Percentiles rank a stretch among this genome's conserved stretches.
Conservation (phyloP, 805 yeast genomes). For the Wickerhamiella qilinensis region DNA sequence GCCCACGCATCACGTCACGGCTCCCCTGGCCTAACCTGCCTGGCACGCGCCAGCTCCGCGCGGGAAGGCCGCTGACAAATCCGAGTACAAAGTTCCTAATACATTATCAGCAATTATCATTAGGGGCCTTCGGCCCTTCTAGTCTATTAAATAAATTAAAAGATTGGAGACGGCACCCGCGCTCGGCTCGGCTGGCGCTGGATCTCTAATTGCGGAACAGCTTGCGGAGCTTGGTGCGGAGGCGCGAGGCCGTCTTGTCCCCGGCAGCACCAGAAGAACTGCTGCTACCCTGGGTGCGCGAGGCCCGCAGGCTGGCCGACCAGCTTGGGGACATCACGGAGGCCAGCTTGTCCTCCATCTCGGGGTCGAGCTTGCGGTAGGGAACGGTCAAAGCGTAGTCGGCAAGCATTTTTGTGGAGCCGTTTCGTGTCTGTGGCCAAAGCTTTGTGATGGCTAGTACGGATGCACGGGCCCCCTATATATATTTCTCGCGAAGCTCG, state of each 20-base stretch:
- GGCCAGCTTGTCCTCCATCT: neutral
- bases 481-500: neutral
- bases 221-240: neutral
- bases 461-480: neutral
- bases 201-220: neutral
- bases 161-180: neutral
- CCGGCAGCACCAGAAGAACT: neutral
- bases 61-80: too few species aligned
- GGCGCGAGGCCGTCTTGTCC: neutral
- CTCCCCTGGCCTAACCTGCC: too few species aligned
- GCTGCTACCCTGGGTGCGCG: neutral
- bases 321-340: slow-evolving; percentile 1
- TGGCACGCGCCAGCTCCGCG: too few species aligned
- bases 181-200: neutral
- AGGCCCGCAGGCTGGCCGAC: neutral
- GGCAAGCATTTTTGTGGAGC: neutral
- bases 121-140: too few species aligned
- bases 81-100: too few species aligned
- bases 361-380: neutral
- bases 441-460: neutral
- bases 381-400: neutral
- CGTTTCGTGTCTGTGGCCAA: neutral
- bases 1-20: too few species aligned
- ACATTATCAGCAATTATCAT: too few species aligned
- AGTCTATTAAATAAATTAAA: too few species aligned